Conservation (phyloP, 2,329 filamentous ascomycete genomes). For the Calonectria montana region DNA sequence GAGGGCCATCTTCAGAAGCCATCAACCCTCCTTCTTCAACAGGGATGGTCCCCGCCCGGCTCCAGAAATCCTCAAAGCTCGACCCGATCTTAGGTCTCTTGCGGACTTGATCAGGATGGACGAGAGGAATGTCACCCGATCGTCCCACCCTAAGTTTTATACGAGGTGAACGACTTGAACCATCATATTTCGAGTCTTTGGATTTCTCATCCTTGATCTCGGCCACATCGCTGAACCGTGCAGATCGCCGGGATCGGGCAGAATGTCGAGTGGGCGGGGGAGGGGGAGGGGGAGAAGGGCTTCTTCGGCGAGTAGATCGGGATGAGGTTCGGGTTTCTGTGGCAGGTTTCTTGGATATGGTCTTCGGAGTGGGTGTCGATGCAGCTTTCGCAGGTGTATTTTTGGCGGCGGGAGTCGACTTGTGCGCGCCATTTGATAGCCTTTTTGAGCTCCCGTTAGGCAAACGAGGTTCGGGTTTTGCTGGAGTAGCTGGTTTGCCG, state of each 20-base stretch:
- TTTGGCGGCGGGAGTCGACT: slow-evolving; percentile 42
- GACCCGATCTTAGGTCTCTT: slow-evolving; percentile 64
- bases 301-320: slow-evolving; percentile 52
- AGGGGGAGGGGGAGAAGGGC: slow-evolving; percentile 52
- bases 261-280: slow-evolving; percentile 54
- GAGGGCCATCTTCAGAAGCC: slow-evolving; percentile 64
- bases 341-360: slow-evolving; percentile 43
- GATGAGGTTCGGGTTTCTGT: slow-evolving; percentile 44
- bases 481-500: slow-evolving; percentile 48
- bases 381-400: slow-evolving; percentile 32
- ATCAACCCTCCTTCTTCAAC: slow-evolving; percentile 70
- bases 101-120: slow-evolving; percentile 69
- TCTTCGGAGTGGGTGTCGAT: slow-evolving; percentile 44
- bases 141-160: slow-evolving; percentile 61
- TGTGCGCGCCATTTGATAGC: slow-evolving; percentile 40
- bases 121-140: slow-evolving; percentile 61
- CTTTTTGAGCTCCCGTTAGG: slow-evolving; percentile 43
- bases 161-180: slow-evolving; percentile 52
- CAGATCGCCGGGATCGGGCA: slow-evolving; percentile 56
- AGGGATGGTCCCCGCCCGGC: slow-evolving; percentile 60
- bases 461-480: slow-evolving; percentile 42
- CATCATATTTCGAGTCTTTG: slow-evolving; percentile 32
- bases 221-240: slow-evolving; percentile 50
- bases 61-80: slow-evolving; percentile 69
- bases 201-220: slow-evolving; percentile 27